A percentile compares a stretch with the other conserved stretches of the same genome.
Evolutionary conservation across 495 filamentous ascomycete species (phyloP).

Genomic region (Neurospora sp.): DNA sequence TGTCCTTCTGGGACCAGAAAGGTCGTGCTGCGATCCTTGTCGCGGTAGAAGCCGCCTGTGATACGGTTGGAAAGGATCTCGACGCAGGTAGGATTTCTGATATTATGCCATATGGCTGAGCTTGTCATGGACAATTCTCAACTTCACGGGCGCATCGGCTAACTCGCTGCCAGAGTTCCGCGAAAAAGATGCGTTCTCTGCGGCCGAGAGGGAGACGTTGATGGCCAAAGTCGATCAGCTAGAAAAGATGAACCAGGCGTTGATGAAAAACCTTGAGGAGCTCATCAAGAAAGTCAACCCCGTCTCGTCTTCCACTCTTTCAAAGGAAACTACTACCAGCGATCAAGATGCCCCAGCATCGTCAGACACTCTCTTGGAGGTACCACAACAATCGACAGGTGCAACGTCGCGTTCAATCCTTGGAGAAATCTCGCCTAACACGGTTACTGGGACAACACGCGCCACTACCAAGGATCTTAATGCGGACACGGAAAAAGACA

Average conservation of each 20-base stretch:
- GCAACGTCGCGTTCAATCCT: conserved; percentile 4
- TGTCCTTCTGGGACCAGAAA: conserved; percentile 30
- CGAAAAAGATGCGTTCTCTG: conserved; percentile 8
- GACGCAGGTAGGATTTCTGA: conserved; percentile 15
- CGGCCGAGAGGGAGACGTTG: conserved; percentile 21
- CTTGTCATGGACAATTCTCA: background rate
- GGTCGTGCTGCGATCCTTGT: conserved; percentile 30
- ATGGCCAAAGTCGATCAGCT: conserved; percentile 17
- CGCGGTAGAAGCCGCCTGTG: conserved; percentile 29
- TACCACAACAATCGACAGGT: background rate
- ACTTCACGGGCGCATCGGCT: background rate
- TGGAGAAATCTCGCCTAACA: conserved; percentile 13
- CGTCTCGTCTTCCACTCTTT: background rate
- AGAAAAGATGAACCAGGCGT: conserved; percentile 24
- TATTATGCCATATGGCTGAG: background rate
- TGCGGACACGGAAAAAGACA: conserved; percentile 5
- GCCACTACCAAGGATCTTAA: background rate
- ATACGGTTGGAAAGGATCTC: conserved; percentile 27
- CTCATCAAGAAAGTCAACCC: conserved; percentile 10
- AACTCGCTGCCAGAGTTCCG: conserved; percentile 12
- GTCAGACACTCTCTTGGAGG: background rate
- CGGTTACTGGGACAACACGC: background rate
- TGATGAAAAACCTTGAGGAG: conserved; percentile 25
- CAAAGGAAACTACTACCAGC: background rate
- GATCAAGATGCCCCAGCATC: background rate